A percentile compares a stretch with the other conserved stretches of the same genome.
Conservation (phyloP, 805 yeast genomes). For the Hanseniaspora lachancei region DNA sequence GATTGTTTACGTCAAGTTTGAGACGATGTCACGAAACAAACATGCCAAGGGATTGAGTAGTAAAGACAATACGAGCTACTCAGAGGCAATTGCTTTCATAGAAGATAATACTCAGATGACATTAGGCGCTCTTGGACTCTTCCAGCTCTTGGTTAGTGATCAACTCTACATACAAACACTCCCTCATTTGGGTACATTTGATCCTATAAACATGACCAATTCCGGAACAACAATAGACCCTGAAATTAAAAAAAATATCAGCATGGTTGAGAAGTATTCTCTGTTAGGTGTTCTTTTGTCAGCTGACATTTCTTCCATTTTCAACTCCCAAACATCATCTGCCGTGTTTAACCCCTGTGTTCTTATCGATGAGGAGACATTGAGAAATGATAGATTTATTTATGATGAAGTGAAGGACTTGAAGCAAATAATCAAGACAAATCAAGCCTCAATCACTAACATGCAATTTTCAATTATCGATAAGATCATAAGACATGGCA, state of each 20-base stretch:
- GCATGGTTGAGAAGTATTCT: conserved; percentile 38
- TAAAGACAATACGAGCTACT: not conserved
- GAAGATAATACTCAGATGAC: conserved; percentile 16
- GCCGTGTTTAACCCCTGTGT: conserved; percentile 31
- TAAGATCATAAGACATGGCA: conserved; percentile 61
- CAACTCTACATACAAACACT: conserved; percentile 17
- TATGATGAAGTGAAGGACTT: conserved; percentile 33
- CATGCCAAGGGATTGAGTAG: not conserved
- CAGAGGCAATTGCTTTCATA: not conserved
- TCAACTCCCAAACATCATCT: conserved; percentile 38
- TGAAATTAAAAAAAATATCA: conserved; percentile 27
- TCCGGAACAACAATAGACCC: not conserved
- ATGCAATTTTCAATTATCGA: conserved; percentile 59
- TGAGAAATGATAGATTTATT: conserved; percentile 8
- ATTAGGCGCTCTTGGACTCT: conserved; percentile 20
- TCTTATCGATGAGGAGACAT: conserved; percentile 8
- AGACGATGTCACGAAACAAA: not conserved
- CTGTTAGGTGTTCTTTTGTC: conserved; percentile 61
- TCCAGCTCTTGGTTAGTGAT: conserved; percentile 20
- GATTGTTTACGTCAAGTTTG: conserved; percentile 2
- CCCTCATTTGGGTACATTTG: conserved; percentile 45
- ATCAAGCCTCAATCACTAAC: conserved; percentile 45
- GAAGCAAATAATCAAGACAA: conserved; percentile 50
- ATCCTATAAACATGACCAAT: conserved; percentile 5
- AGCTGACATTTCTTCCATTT: conserved; percentile 47